Base-by-base conservation (phyloP, 768 basidiomycete species). In the Tulasnella sp. region DNA sequence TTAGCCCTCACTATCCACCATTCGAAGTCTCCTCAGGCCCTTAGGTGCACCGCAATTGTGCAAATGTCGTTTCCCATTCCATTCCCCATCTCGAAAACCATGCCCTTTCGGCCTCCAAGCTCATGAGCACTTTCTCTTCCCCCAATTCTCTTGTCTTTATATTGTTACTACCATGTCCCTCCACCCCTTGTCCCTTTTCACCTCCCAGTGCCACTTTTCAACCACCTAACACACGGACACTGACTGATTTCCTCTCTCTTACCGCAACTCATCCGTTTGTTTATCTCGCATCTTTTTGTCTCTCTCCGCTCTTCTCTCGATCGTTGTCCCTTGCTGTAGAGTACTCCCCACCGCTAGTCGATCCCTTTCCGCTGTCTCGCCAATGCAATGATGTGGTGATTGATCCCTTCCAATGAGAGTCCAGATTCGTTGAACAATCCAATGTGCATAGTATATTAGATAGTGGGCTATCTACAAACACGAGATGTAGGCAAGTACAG, bases 291-390 rank as follows among this genome's bases (percentile, higher is more conserved):
- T 61, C 51, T 61, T 29, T 61, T 61, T 61, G 23, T 61, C 11
- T 61, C 29, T 55, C 57, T 61, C 23, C n/a, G 7, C 18, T 9
- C 16, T 48, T 48, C 46, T 48, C 46, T 48, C 46, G 46, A 48
- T 61, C 29, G 57, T 29, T 61, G 57, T 61, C n/a, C 51, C 57
- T n/a, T 29, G 57, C 57, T 61, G 57, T 61, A 61, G n/a, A 61
- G 23, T 61, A 61, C 29, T 29, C 57, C 57, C 57, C 23, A 61
- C 57, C 57, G 29, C 57, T 61, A 61, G 57, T 61, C 57, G 29
- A 61, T 29, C n/a, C n/a, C 23, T 61, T 61, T 61, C 57, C n/a
- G 23, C 57, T 29, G 57, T 40, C 40, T 26, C 55, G 20, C 55
- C 57, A 61, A 61, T 61, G n/a, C 57, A 23, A 61, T n/a, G 57